Evolutionary conservation across 2,329 filamentous ascomycete species (phyloP).

Genomic region (Ophiocordyceps camponoti-leonardi): DNA sequence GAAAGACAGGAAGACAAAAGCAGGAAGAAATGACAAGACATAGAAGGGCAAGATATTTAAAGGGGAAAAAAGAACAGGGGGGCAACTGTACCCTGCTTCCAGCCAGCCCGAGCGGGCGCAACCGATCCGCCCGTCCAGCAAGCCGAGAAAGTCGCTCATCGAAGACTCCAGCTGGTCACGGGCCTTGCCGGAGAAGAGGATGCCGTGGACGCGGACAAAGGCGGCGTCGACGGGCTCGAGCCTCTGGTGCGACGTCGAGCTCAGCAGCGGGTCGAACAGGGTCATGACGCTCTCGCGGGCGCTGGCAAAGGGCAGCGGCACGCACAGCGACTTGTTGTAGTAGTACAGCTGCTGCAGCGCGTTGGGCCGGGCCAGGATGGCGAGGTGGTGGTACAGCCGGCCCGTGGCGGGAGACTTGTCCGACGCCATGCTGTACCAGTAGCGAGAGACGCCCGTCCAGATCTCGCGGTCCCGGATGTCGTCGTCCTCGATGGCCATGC

Average conservation of each 20-base stretch:
- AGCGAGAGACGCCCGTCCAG: slow-evolving; percentile 64
- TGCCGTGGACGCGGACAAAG: slow-evolving; percentile 47
- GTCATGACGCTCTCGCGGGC: slow-evolving; percentile 54
- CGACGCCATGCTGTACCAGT: slow-evolving; percentile 74
- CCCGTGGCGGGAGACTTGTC: slow-evolving; percentile 62
- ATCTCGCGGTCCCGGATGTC: slow-evolving; percentile 58
- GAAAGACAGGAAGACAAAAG: no score
- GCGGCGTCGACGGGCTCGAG: slow-evolving; percentile 30
- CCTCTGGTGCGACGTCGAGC: slow-evolving; percentile 13
- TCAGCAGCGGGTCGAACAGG: slow-evolving; percentile 43
- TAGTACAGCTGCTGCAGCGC: slow-evolving; percentile 55
- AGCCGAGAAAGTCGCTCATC: slow-evolving; percentile 28
- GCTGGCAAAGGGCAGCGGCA: slow-evolving; percentile 47
- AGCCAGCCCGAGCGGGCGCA: slow-evolving; percentile 31
- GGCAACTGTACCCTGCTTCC: slow-evolving; percentile 20
- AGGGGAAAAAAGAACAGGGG: no score
- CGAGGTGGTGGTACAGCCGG: slow-evolving; percentile 74
- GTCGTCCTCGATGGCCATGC: slow-evolving; percentile 81
- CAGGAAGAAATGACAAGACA: no score
- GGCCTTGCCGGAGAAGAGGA: slow-evolving; percentile 39
- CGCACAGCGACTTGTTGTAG: slow-evolving; percentile 54
- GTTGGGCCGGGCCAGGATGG: slow-evolving; percentile 57
- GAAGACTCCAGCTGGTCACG: slow-evolving; percentile 27
- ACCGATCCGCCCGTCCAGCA: slow-evolving; percentile 40
- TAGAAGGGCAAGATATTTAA: no score